A percentile compares a stretch with the other conserved stretches of the same genome.
Evolutionary conservation across 2,329 filamentous ascomycete genomes (phyloP).

Genomic region (Neurospora sp.): DNA sequence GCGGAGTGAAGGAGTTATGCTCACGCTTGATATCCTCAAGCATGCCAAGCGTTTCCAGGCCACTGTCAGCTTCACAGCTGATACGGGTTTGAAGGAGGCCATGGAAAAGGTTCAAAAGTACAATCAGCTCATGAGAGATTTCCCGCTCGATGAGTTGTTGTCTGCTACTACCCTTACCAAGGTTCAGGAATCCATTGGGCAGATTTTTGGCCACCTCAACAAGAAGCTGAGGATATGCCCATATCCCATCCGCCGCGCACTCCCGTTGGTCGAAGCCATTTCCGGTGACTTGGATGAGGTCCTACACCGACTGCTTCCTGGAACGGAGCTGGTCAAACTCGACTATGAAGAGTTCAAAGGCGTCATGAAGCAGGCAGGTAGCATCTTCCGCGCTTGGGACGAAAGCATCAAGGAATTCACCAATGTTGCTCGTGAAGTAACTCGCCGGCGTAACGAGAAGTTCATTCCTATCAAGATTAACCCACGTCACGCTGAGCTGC

Average conservation of each 20-base stretch:
- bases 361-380: conserved; percentile 73
- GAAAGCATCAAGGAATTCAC: conserved; percentile 96
- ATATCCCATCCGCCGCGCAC: conserved; percentile 83
- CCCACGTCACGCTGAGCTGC: conserved; percentile 77
- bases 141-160: conserved; percentile 87
- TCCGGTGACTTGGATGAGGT: conserved; percentile 84
- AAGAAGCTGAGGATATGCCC: conserved; percentile 96
- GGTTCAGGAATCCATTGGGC: conserved; percentile 75
- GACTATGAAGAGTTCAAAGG: conserved; percentile 83
- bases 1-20: conserved; percentile 72
- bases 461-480: conserved; percentile 98
- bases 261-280: conserved; percentile 93
- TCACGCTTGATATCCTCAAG: conserved; percentile 91
- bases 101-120: conserved; percentile 97
- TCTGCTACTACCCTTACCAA: conserved; percentile 85
- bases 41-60: conserved; percentile 97
- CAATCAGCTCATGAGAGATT: conserved; percentile 97
- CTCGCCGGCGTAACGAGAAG: conserved; percentile 85
- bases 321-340: conserved; percentile 80
- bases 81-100: conserved; percentile 91
- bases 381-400: conserved; percentile 89
- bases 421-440: conserved; percentile 91
- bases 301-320: conserved; percentile 76
- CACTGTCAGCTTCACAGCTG: conserved; percentile 90
- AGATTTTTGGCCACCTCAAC: conserved; percentile 92